phyloP scores from a whole-genome alignment of 2,329 filamentous ascomycete genomes.

The Venturia pyrina region DNA sequence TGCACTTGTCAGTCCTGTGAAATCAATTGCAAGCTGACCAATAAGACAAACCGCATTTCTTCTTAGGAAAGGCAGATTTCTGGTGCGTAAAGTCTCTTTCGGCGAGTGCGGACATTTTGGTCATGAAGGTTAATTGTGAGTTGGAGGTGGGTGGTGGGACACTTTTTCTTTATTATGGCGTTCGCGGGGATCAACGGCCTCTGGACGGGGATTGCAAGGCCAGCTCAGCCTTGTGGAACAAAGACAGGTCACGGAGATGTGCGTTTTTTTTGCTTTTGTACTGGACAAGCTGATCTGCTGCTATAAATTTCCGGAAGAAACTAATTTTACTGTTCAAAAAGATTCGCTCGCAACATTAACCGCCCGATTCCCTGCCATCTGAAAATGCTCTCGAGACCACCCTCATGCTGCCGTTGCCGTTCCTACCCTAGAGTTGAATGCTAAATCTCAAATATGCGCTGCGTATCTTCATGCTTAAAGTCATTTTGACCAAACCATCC shows the following conservation, averaged over 20 bases:
- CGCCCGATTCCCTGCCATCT: not conserved
- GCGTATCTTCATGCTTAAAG: not conserved
- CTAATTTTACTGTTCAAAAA: not conserved
- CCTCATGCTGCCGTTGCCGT: not conserved
- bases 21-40: not conserved
- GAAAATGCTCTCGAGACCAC: constrained; percentile 3
- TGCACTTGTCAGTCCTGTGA: constrained; percentile 2
- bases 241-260: not conserved
- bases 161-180: not conserved
- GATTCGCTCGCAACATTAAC: not conserved
- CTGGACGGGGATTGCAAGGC: not conserved
- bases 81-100: constrained; percentile 29
- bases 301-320: not conserved
- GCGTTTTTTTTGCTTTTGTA: not conserved
- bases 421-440: not conserved
- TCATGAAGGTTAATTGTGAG: constrained; percentile 2
- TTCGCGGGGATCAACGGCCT: not conserved
- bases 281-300: not conserved
- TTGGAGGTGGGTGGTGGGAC: not conserved
- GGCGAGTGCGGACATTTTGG: constrained; percentile 26
- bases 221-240: not conserved
- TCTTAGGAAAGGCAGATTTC: constrained; percentile 33
- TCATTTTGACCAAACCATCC: not conserved
- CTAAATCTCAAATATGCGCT: not conserved
- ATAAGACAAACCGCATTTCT: constrained; percentile 40